Evolutionary conservation across 2,329 filamentous ascomycete genomes (phyloP), one percentile per base, ranked within the genome.

Genomic region (Hypocreales sp.): DNA sequence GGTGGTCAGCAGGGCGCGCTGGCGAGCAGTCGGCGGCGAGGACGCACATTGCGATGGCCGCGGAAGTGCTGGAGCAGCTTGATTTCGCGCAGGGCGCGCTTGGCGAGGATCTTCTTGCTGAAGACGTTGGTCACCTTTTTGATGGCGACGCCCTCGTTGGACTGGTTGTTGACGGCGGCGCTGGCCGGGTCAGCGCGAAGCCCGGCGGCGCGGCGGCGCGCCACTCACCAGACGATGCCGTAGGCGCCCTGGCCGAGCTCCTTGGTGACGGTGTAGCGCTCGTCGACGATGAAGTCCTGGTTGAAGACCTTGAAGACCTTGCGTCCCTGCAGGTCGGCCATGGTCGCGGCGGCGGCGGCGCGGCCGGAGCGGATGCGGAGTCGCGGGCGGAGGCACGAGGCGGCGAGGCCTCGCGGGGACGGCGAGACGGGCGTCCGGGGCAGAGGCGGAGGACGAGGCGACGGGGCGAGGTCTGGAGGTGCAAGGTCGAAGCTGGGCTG

Each of bases 41-140:
- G 19, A 59, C 72, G 57, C 61, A 84, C 78, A 54, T 87, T 87
- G 46, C 81, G 76, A 48, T 87, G 80, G 28, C 81, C 81, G 45
- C 90, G 72, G 62, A 98, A 98, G 58, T 98, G 90, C 62, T 95
- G 87, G 38, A 98, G 67, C 42, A 98, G 71, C 71, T 95, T 98
- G 60, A 98, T 95, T 62, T 98, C 90, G 55, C 90, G 76, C 64
- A 98, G 59, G 26, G 90, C 90, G 48, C 90, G 81, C 74, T 98
- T 98, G 45, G 90, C 90, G 40, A 98, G 69, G 43, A 98, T 98
- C 73, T 95, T 95, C 64, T 98, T 98, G 70, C 84, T 94, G 60
- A 98, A 98, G 45, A 98, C 87, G 79, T 98, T 98, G 63, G 90
- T 98, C 53, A 98, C 83, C 61, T 98, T 98, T 61, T 98, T 98